phyloP scores from a whole-genome alignment of 2,329 filamentous ascomycete genomes.

The Colletotrichum tropicale region DNA sequence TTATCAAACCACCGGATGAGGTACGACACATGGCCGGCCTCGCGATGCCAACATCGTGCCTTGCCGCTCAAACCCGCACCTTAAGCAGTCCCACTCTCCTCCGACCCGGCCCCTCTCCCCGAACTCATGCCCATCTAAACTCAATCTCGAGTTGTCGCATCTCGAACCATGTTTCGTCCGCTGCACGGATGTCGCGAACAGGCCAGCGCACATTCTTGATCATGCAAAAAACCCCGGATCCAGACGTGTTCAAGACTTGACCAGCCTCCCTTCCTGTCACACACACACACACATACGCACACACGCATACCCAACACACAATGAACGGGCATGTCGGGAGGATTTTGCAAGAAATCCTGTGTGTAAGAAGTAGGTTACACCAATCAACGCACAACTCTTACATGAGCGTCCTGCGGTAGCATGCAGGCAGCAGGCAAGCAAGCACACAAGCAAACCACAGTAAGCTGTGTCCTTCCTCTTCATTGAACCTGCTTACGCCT shows the following conservation, averaged over 20 bases:
- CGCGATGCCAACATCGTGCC: neutral
- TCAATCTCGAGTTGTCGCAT: constrained; percentile 17
- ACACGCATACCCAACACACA: neutral
- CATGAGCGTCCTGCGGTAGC: neutral
- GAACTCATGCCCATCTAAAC: constrained; percentile 10
- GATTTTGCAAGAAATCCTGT: neutral
- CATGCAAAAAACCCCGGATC: neutral
- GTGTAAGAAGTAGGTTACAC: neutral
- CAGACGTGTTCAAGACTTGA: neutral
- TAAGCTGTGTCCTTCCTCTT: neutral
- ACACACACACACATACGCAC: neutral
- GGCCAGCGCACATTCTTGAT: neutral
- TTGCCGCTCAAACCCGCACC: neutral
- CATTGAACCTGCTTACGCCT: neutral
- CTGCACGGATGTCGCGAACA: constrained; percentile 7
- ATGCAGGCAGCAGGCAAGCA: neutral
- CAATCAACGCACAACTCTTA: neutral
- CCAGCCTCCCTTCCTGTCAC: neutral
- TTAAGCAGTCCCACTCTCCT: neutral
- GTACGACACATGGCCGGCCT: neutral
- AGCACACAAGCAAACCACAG: neutral
- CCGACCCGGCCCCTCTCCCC: constrained; percentile 8
- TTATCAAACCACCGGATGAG: neutral
- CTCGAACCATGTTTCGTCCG: constrained; percentile 9
- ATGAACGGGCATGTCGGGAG: neutral